Percentiles rank a stretch among this genome's conserved stretches.
These are phyloP conservation scores for Fusarium pseudonygamai DNA, from an alignment of 2,329 filamentous ascomycete genomes.

Conservation along the genomic window DNA sequence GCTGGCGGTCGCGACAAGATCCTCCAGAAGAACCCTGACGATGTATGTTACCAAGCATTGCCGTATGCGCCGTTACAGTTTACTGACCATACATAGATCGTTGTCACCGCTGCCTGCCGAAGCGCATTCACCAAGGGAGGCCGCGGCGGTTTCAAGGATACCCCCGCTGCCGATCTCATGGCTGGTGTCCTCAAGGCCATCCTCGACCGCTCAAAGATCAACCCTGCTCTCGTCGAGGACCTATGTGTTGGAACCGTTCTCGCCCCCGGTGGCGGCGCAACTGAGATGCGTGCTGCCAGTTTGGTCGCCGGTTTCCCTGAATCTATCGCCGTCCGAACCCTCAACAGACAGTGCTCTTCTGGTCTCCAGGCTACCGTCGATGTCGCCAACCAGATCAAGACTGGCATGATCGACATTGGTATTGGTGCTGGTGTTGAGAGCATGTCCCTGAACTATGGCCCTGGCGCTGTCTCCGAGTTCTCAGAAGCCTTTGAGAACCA, in stretches of 20 bases:
- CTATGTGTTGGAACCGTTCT: constrained; percentile 92
- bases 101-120: constrained; percentile 91
- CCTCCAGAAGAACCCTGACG: constrained; percentile 73
- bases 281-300: constrained; percentile 93
- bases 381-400: constrained; percentile 89
- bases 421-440: constrained; percentile 96
- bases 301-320: constrained; percentile 92
- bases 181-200: constrained; percentile 83
- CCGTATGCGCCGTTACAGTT: not conserved
- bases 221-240: constrained; percentile 89
- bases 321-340: constrained; percentile 80
- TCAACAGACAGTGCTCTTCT: constrained; percentile 95
- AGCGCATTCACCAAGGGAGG: constrained; percentile 93
- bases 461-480: constrained; percentile 89
- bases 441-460: constrained; percentile 94
- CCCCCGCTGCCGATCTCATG: constrained; percentile 84
- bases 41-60: constrained; percentile 56
- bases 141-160: constrained; percentile 96
- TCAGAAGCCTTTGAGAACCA: constrained; percentile 85
- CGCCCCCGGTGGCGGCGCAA: constrained; percentile 91
- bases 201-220: constrained; percentile 85
- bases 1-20: constrained; percentile 64
- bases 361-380: constrained; percentile 93
- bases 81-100: constrained; percentile 64
- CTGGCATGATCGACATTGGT: constrained; percentile 94